Evolutionary conservation across 2,329 filamentous ascomycete genomes (phyloP).

Genomic region (Cyclaneusma minus): DNA sequence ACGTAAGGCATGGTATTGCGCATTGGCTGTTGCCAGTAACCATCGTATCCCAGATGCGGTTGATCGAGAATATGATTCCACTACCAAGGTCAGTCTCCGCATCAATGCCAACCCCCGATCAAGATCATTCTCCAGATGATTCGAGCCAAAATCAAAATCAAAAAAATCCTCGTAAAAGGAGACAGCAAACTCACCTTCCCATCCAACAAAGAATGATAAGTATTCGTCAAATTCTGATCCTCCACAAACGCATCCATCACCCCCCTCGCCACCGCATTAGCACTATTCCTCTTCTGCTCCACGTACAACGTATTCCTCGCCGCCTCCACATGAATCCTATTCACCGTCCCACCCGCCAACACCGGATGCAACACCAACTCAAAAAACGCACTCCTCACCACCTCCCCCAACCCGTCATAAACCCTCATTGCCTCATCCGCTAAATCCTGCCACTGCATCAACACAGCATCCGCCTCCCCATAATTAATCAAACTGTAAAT

Average conservation of each 20-base stretch:
- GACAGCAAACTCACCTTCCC: constrained; percentile 52
- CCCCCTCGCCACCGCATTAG: constrained; percentile 35
- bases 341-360: constrained; percentile 37
- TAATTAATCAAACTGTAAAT: constrained; percentile 49
- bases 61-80: constrained; percentile 42
- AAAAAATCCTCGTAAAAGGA: no score
- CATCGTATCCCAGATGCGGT: constrained; percentile 37
- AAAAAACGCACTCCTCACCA: constrained; percentile 41
- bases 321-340: constrained; percentile 34
- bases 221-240: constrained; percentile 37
- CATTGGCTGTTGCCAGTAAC: constrained; percentile 58
- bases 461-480: constrained; percentile 42
- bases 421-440: constrained; percentile 36
- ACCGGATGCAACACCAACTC: constrained; percentile 45
- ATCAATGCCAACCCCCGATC: no score
- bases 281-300: constrained; percentile 36
- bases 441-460: constrained; percentile 38
- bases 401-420: constrained; percentile 34
- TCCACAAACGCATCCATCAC: constrained; percentile 37
- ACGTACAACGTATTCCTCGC: constrained; percentile 39
- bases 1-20: constrained; percentile 48
- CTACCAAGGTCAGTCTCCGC: constrained; percentile 33
- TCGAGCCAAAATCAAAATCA: no score
- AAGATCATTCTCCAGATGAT: no score
- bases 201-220: constrained; percentile 39